Evolutionary conservation across 1,284 basidiomycete genomes (phyloP), one percentile per base, ranked within the genome.

Genomic region (Sporisorium scitamineum): DNA sequence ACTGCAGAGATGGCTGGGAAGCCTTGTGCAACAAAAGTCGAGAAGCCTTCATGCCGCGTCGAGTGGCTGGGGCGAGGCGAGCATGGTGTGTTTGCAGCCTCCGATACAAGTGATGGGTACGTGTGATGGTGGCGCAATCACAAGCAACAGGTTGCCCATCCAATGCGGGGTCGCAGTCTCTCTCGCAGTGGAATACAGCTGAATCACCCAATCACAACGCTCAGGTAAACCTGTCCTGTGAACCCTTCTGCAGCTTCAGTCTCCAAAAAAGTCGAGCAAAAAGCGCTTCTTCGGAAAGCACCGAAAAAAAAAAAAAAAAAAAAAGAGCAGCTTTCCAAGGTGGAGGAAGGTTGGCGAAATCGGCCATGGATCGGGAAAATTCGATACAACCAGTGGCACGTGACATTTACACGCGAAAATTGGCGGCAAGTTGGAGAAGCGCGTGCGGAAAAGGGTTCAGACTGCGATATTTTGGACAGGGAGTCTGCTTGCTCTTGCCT

Each of bases 11-110:
- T 2, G 58, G 52, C 63, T 31, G 31, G 27, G 41, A 44, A 59
- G 59, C 59, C 39, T 34, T 32, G 6, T 52, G 60, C 41, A 53
- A 42, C 26, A 66, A 31, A 20, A 41, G 55, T 54, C 42, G 64
- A 45, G 48, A 34, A 39, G 42, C 32, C 55, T 55, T 71, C 69
- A 71, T 71, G 55, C n/a, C 53, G 56, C 55, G 51, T 27, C 48
- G 41, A 39, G 26, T 20, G 18, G 41, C 13, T 24, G 34, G 34
- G 4, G 18, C 26, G 47, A 37, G 20, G 34, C 13, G 18, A n/a
- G 41, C 63, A 71, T 71, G 58, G 51, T 54, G 53, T 22, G 11
- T 1, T 6, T 18, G n/a, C 32, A 34, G n/a, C 22, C n/a, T 18
- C 24, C 14, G 20, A 18, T 4, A 7, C 2, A 20, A 16, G 31